phyloP scores from a whole-genome alignment of 805 yeast genomes.

The Yarrowia sp. region DNA sequence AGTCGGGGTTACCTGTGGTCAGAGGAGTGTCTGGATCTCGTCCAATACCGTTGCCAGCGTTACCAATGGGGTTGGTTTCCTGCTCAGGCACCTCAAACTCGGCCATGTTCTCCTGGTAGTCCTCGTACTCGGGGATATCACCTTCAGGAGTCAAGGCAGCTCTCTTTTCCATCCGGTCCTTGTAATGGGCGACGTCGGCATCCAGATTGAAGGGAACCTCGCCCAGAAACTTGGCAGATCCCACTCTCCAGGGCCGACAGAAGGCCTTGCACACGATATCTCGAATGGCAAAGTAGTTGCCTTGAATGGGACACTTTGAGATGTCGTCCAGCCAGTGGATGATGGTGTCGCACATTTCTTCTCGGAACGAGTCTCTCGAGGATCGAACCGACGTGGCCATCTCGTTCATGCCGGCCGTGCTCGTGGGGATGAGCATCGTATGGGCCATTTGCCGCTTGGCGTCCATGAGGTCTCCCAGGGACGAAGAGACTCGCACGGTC shows the following conservation, averaged over 20 bases:
- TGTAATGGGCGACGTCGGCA: conserved; percentile 13
- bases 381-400: conserved; percentile 70
- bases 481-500: conserved; percentile 63
- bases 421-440: conserved; percentile 17
- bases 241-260: conserved; percentile 67
- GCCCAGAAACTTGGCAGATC: conserved; percentile 49
- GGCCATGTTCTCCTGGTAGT: conserved; percentile 33
- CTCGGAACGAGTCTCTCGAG: conserved; percentile 74
- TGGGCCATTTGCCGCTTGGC: conserved; percentile 55
- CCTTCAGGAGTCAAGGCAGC: conserved; percentile 37
- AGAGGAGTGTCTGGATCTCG: conserved; percentile 27
- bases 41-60: conserved; percentile 5
- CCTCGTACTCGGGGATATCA: conserved; percentile 27
- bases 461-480: conserved; percentile 58
- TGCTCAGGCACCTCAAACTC: conserved; percentile 26
- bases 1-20: conserved; percentile 33
- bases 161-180: conserved; percentile 17
- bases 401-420: conserved; percentile 63
- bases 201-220: conserved; percentile 12
- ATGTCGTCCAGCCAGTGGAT: conserved; percentile 69
- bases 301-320: conserved; percentile 60
- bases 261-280: conserved; percentile 64
- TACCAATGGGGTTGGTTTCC: conserved; percentile 6
- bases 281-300: conserved; percentile 57
- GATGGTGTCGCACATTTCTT: conserved; percentile 79